Percentiles rank a stretch among this genome's conserved stretches.
Evolutionary conservation across 2,329 filamentous ascomycete species (phyloP).

Genomic region (Annulohypoxylon truncatum): DNA sequence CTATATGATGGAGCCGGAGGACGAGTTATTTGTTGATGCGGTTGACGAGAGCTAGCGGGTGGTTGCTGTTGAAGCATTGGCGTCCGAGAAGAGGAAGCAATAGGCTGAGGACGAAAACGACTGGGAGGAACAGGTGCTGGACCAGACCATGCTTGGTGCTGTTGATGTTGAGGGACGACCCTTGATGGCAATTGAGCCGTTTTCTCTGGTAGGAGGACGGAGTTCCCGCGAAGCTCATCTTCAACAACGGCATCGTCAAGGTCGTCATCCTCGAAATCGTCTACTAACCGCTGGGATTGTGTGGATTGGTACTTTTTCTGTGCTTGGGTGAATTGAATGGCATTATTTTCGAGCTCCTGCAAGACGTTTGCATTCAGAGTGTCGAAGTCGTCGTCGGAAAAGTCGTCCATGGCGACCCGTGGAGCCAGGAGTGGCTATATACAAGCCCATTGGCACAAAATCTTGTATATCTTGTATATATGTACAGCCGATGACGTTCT

Average conservation of each 20-base stretch:
- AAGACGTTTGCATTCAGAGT: constrained; percentile 67
- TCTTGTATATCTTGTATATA: not conserved
- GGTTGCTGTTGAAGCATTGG: constrained; percentile 1
- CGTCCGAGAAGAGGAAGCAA: constrained; percentile 27
- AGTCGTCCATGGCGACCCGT: constrained; percentile 64
- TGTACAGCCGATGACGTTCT: not conserved
- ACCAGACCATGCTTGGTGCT: constrained; percentile 42
- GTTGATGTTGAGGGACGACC: constrained; percentile 24
- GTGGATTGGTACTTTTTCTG: constrained; percentile 48
- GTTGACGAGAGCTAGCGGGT: constrained; percentile 28
- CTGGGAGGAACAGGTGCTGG: constrained; percentile 40
- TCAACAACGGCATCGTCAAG: constrained; percentile 69
- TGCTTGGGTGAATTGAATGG: constrained; percentile 70
- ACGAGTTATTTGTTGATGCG: constrained; percentile 34
- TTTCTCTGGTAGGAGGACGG: constrained; percentile 46
- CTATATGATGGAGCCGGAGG: constrained; percentile 52
- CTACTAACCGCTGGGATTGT: constrained; percentile 47
- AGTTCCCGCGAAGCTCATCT: constrained; percentile 57
- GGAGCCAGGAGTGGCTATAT: constrained; percentile 47
- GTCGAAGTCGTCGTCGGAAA: constrained; percentile 73
- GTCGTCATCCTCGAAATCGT: constrained; percentile 67
- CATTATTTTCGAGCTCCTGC: constrained; percentile 72
- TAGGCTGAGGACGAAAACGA: constrained; percentile 41
- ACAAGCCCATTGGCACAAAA: constrained; percentile 42
- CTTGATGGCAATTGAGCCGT: constrained; percentile 29